Percentiles rank a stretch among this genome's conserved stretches.
phyloP scores from a whole-genome alignment of 2,329 filamentous ascomycete species.

The Fusarium drepaniforme region DNA sequence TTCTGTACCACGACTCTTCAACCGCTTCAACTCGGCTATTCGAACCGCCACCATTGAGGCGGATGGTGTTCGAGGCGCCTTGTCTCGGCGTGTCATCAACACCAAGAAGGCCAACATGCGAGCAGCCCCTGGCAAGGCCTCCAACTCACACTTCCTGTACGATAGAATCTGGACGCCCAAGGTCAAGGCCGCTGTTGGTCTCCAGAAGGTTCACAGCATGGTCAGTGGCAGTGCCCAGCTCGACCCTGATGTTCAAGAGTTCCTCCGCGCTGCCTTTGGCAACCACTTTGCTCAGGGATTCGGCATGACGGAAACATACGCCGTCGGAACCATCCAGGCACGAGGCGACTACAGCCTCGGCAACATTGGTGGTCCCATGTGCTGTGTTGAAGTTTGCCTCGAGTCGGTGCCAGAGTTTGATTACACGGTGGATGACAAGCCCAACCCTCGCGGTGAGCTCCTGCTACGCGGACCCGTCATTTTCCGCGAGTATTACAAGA shows the following conservation, averaged over 20 bases:
- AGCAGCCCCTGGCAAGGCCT: constrained; percentile 77
- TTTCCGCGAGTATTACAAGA: constrained; percentile 92
- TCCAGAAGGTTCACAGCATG: constrained; percentile 80
- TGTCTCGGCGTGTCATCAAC: constrained; percentile 83
- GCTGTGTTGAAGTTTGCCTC: constrained; percentile 80
- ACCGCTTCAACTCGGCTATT: constrained; percentile 88
- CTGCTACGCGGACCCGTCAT: constrained; percentile 83
- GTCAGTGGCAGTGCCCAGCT: constrained; percentile 91
- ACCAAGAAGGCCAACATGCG: constrained; percentile 86
- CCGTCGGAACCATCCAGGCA: constrained; percentile 78
- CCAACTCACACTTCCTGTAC: constrained; percentile 82
- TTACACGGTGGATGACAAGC: constrained; percentile 89
- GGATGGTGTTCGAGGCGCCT: constrained; percentile 81
- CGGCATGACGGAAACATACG: constrained; percentile 94
- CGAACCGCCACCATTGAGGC: constrained; percentile 83
- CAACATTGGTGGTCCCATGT: constrained; percentile 82
- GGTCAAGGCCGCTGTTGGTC: constrained; percentile 83
- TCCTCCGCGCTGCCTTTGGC: constrained; percentile 86
- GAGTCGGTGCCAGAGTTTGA: constrained; percentile 94
- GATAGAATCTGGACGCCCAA: constrained; percentile 93
- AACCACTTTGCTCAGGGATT: constrained; percentile 89
- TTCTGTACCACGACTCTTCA: constrained; percentile 92
- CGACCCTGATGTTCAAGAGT: constrained; percentile 88
- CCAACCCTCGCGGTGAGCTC: constrained; percentile 90
- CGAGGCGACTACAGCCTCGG: constrained; percentile 79